phyloP scores from a whole-genome alignment of 2,329 filamentous ascomycete genomes.

The Fusarium sp. region DNA sequence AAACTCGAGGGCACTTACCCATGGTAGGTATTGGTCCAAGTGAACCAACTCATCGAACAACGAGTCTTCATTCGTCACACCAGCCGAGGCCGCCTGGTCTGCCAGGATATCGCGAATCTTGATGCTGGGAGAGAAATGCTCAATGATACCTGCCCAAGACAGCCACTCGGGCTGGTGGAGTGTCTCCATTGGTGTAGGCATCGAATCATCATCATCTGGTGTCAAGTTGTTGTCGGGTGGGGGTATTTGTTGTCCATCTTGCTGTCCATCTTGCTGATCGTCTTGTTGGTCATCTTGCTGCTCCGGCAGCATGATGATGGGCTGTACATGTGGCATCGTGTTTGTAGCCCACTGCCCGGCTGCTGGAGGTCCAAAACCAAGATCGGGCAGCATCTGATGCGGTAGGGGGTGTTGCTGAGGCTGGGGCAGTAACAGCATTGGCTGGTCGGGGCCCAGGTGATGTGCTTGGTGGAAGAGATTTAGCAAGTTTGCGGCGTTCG shows the following conservation, averaged over 20 bases:
- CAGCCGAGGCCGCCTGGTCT: slow-evolving; percentile 9
- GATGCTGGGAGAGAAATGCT: slow-evolving; percentile 55
- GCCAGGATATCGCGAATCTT: slow-evolving; percentile 46
- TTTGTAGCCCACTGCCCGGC: background rate
- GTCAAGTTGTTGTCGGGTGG: slow-evolving; percentile 10
- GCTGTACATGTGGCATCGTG: background rate
- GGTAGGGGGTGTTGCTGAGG: no score
- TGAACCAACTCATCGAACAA: slow-evolving; percentile 13
- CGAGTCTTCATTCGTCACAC: background rate
- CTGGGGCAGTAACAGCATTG: background rate
- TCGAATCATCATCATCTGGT: background rate
- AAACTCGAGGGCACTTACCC: slow-evolving; percentile 27
- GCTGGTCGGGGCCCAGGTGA: background rate
- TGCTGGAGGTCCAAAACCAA: background rate
- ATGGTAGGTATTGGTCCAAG: slow-evolving; percentile 40
- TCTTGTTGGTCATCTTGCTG: no score
- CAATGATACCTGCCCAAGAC: slow-evolving; percentile 58
- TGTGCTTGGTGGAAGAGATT: slow-evolving; percentile 31
- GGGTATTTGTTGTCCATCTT: background rate
- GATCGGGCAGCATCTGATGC: no score
- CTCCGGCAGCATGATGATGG: no score
- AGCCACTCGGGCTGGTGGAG: slow-evolving; percentile 48
- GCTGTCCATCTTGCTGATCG: background rate
- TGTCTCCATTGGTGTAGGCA: slow-evolving; percentile 15
- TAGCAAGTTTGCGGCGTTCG: slow-evolving; percentile 27